Evolutionary conservation across 176 grass and related monocot genomes (phyloP).

Genomic region (Neostapfia colusana): DNA sequence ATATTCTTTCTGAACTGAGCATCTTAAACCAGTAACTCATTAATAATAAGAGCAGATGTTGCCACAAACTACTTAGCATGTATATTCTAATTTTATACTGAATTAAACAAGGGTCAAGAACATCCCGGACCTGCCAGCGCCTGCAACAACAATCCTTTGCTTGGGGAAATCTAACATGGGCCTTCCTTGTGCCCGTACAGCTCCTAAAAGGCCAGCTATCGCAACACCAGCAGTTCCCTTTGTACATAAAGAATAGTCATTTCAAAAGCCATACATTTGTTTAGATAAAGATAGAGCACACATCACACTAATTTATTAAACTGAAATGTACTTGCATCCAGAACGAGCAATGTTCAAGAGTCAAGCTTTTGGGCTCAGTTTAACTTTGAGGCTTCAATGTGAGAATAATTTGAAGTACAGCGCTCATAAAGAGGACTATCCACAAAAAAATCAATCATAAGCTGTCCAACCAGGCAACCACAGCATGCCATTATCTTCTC

Average conservation of each 20-base stretch:
- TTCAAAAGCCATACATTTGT: constrained; percentile 1
- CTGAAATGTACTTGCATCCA: background rate
- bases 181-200: constrained; percentile 92
- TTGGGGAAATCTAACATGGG: constrained; percentile 98
- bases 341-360: constrained; percentile 9
- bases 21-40: background rate
- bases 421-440: background rate
- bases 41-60: background rate
- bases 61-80: background rate
- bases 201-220: constrained; percentile 97
- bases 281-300: background rate
- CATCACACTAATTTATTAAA: constrained; percentile 1
- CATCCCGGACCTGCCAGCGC: constrained; percentile 78
- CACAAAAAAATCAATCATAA: background rate
- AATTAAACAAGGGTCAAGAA: background rate
- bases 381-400: background rate
- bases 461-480: background rate
- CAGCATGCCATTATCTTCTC: background rate
- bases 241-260: constrained; percentile 42
- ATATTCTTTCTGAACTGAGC: constrained; percentile 23
- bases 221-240: constrained; percentile 99
- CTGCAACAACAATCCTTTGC: constrained; percentile 98
- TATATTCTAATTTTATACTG: constrained; percentile 20
- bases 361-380: constrained; percentile 18
- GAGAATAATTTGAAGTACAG: background rate